Base-by-base conservation (phyloP, 2,329 filamentous ascomycete genomes). In the Ustilaginoidea virens region DNA sequence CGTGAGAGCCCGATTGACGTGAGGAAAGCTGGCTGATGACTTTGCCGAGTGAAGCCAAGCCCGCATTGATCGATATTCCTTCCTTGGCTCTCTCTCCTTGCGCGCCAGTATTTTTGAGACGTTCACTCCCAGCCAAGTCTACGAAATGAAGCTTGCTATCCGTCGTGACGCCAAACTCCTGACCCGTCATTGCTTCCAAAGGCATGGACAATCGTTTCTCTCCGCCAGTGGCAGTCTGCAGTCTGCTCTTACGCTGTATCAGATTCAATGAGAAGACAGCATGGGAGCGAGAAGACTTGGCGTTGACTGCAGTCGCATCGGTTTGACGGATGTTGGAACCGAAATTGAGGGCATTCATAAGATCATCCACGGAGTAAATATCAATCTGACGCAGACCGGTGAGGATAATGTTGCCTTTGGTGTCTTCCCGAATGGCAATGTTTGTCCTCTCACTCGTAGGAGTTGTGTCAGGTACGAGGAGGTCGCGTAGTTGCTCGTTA, bases 121-220 rank as follows among this genome's bases (percentile, higher is more conserved):
- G 73, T 58, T 98, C 90, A 49, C 90, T 96, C 39, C 90, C 90
- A 29, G 90, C 90, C 51, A 98, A 60, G 70, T 98, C 90, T 34
- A 98, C 90, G 48, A 98, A 98, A 51, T 98, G 90, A 28, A 98
- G 67, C 56, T 98, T 98, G 71, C 90, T 98, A 53, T 98, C 90
- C 7, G 90, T 80, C 0, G 85, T 94, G 23, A 96, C 67, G 27
- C 66, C 66, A 19, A 76, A 70, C 12, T 75, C 70, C 18, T 52
- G 45, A 15, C 70, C 68, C 3, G 75, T 70, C 61, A 90, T 70
- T 22, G 77, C 70, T 47, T 96, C 90, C 5, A 87, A 48, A 0
- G 87, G 85, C 38, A 92, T 74, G 0, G 90, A 96, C 41, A 80
- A 73, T 35, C 87, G 78, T 57, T 92, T 94, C 39, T 94, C 83